Conservation (phyloP, 805 yeast genomes). For the Saturnispora hagleri region DNA sequence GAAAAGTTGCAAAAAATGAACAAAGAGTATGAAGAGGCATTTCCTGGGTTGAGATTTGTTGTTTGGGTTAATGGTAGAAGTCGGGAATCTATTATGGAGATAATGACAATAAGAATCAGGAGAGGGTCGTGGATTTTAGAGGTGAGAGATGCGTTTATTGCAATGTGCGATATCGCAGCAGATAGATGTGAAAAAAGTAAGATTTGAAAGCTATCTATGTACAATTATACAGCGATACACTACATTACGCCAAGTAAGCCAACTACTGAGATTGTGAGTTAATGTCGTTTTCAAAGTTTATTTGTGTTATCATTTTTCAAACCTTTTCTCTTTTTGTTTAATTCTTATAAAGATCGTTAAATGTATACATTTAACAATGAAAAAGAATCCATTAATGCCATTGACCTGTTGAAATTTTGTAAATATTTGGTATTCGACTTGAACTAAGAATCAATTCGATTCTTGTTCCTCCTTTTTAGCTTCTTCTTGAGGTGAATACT, state of each 20-base stretch:
- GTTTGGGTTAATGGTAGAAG: constrained; percentile 83
- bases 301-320: background rate
- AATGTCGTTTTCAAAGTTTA: background rate
- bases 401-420: background rate
- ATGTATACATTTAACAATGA: background rate
- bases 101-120: constrained; percentile 51
- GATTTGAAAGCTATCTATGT: background rate
- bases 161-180: constrained; percentile 86
- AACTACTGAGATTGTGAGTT: background rate
- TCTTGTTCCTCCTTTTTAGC: background rate
- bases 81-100: constrained; percentile 51
- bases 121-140: constrained; percentile 48
- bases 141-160: constrained; percentile 59
- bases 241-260: background rate
- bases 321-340: background rate
- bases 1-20: constrained; percentile 44
- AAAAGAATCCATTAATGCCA: background rate
- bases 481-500: background rate
- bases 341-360: background rate
- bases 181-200: constrained; percentile 52
- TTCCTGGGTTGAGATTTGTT: constrained; percentile 70
- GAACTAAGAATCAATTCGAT: background rate
- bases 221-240: background rate
- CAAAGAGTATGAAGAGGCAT: constrained; percentile 34
- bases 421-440: background rate